Evolutionary conservation across 2,329 filamentous ascomycete species (phyloP), one percentile per base, ranked within the genome.

Genomic region (Grosmannia serpens): DNA sequence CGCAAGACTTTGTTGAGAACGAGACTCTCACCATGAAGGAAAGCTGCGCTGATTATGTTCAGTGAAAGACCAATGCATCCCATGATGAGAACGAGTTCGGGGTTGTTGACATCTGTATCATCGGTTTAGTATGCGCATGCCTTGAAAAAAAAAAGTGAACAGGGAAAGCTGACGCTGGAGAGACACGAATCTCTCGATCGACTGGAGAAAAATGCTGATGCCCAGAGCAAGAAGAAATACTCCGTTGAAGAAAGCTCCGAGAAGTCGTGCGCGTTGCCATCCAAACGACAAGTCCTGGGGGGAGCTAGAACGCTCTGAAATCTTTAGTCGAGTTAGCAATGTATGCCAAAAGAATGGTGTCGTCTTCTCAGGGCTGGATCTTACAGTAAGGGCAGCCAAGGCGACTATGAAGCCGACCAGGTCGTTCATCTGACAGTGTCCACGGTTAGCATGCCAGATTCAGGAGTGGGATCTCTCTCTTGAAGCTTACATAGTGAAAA

Each of bases 181-280:
- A 4, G 77, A 72, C 24, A 86, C 75, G 65, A 89, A 89, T 41
- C 87, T 76, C 69, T 91, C 86, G 55, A 91, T 77, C 0, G 87
- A 84, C 66, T 91, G 87, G 3, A 91, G 72, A 38, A 87, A 78
- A 55, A 91, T 88, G 68, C 85, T 89, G 41, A 90, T 70, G 1
- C 86, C 86, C 2, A 91, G 73, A 1, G 85, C 87, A 20, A 90
- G 70, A 1, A 91, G 76, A 60, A 91, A 88, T 1, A 85, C 83
- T 17, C 87, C 87, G 65, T 91, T 91, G 77, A 91, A 91, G 70
- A 91, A 91, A 26, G 86, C 86, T 6, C 87, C 87, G 0, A 91
- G 74, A 1, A 90, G 69, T n/a, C 82, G 80, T 20, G 87, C 86
- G 35, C 88, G 79, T 59, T 88, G 84, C 87, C 86, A 91, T n/a